Percentiles rank a stretch among this genome's conserved stretches.
Conservation (phyloP, 1,284 basidiomycete genomes). For the Pseudomicrostroma phylloplanum region DNA sequence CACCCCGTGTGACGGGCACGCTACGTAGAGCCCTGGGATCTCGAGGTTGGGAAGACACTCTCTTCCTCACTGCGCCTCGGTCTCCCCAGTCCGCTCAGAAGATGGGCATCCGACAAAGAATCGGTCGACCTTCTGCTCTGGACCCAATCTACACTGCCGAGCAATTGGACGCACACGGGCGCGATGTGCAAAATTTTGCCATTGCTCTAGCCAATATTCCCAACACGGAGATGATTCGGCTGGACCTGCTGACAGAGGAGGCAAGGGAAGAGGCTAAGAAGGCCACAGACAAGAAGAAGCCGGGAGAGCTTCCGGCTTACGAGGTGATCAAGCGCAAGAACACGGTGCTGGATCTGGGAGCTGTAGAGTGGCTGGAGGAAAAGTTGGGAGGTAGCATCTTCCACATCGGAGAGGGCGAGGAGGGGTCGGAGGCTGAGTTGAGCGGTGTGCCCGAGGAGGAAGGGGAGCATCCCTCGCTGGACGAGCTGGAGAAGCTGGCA, state of each 20-base stretch:
- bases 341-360: slow-evolving; percentile 47
- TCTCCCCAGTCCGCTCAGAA: slow-evolving; percentile 26
- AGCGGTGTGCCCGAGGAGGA: not conserved
- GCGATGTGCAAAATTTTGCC: slow-evolving; percentile 34
- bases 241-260: slow-evolving; percentile 38
- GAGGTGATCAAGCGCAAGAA: slow-evolving; percentile 40
- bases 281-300: slow-evolving; percentile 41
- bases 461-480: slow-evolving; percentile 1
- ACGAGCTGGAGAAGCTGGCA: not conserved
- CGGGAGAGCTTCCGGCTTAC: slow-evolving; percentile 49
- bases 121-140: slow-evolving; percentile 24
- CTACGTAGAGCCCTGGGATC: slow-evolving; percentile 31
- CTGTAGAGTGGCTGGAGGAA: slow-evolving; percentile 50
- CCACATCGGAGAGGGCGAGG: slow-evolving; percentile 27
- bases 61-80: slow-evolving; percentile 47
- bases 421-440: not conserved
- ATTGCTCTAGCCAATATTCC: slow-evolving; percentile 40
- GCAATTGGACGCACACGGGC: slow-evolving; percentile 31
- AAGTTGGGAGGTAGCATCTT: slow-evolving; percentile 45
- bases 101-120: not conserved
- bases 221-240: slow-evolving; percentile 35
- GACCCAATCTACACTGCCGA: slow-evolving; percentile 38
- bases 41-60: slow-evolving; percentile 40
- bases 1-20: slow-evolving; percentile 36
- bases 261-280: slow-evolving; percentile 27